Evolutionary conservation across 2,329 filamentous ascomycete genomes (phyloP), one percentile per base, ranked within the genome.

Genomic region (Coleophoma crateriformis): DNA sequence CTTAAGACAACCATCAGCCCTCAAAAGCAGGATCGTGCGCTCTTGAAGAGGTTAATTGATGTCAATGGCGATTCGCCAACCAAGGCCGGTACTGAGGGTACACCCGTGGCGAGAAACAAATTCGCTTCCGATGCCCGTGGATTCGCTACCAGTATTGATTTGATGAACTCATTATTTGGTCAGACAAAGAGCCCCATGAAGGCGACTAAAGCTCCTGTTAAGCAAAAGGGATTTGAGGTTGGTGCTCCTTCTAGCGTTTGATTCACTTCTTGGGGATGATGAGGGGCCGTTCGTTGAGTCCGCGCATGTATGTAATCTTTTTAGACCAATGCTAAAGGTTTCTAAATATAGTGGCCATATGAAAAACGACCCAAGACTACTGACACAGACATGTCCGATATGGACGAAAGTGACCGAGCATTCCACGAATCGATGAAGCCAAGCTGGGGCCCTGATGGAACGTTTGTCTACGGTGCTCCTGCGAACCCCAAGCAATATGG

Each of bases 161-260:
- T 96, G 66, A 96, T 96, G 90, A 92, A 95, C 66, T 95, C 90
- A 44, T 74, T 96, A 49, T 96, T 95, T 69, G 87, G 88, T 66
- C 81, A 86, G 68, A 77, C 83, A 55, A 82, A 80, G 71, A 76
- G 75, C 47, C 76, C 76, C 55, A 69, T 71, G 47, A 74, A 79
- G 61, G 79, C 76, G 60, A 66, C 76, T 48, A 76, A 78, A 61
- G 74, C 73, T 57, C 68, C 75, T 52, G 71, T 74, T 60, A 82
- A 82, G 71, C 70, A 74, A 60, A 82, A 83, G 71, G 87, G 88
- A 65, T 88, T 92, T 69, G 85, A 97, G 91, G 94, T 97, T 83
- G 87, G 92, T 92, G 70, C 69, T 62, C 66, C 63, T 64, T 69
- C 58, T 61, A 61, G 61, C 59, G 61, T 58, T 50, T 60, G 34